Evolutionary conservation across 768 basidiomycete genomes (phyloP).

Genomic region (Russula dissimulans): DNA sequence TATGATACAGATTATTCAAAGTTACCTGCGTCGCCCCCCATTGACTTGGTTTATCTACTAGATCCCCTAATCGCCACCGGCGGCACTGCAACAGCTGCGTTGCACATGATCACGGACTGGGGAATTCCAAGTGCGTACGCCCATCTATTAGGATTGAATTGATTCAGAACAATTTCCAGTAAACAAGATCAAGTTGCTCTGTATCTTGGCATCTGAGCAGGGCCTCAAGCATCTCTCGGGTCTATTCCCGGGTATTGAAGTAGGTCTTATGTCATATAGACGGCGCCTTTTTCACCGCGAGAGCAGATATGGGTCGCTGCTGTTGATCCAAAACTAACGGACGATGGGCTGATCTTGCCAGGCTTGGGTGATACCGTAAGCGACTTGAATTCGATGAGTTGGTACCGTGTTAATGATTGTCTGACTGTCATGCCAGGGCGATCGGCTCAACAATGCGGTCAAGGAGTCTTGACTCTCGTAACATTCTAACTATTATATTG

Average conservation of each 20-base stretch:
- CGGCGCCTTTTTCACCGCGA: neutral
- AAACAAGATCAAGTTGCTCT: slow-evolving; percentile 69
- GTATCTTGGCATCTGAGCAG: slow-evolving; percentile 66
- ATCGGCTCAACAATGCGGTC: slow-evolving; percentile 70
- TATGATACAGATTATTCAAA: slow-evolving; percentile 71
- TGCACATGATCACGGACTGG: slow-evolving; percentile 81
- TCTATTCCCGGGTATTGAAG: slow-evolving; percentile 76
- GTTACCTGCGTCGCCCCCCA: slow-evolving; percentile 61
- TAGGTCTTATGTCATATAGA: slow-evolving; percentile 24
- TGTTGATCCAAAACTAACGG: slow-evolving; percentile 63
- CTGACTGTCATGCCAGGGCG: slow-evolving; percentile 44
- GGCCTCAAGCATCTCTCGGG: slow-evolving; percentile 60
- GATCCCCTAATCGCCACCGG: slow-evolving; percentile 95
- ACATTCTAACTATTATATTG: neutral
- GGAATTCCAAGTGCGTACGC: slow-evolving; percentile 51
- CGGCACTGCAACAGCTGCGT: slow-evolving; percentile 81
- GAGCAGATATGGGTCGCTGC: slow-evolving; percentile 79
- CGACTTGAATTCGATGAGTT: slow-evolving; percentile 7
- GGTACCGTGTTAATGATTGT: neutral
- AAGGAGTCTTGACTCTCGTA: slow-evolving; percentile 1
- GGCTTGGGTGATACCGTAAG: slow-evolving; percentile 86
- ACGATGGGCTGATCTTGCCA: slow-evolving; percentile 74
- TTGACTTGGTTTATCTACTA: slow-evolving; percentile 79
- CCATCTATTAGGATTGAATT: neutral
- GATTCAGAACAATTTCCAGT: slow-evolving; percentile 29